Conservation (phyloP, 768 basidiomycete species). For the Leccinum sublutescens region DNA sequence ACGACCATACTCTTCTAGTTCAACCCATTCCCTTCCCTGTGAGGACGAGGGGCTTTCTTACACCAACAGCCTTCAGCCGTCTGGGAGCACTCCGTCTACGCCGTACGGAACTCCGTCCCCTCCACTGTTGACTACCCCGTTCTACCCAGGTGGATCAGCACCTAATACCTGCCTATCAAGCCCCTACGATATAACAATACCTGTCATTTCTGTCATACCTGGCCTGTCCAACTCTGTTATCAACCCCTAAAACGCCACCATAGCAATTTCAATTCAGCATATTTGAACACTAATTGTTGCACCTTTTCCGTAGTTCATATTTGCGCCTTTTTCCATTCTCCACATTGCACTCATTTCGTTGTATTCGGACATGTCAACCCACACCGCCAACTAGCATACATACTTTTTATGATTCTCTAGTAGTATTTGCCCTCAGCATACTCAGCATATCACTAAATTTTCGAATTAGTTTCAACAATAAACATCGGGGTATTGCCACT, state of each 20-base stretch:
- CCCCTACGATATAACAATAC: slow-evolving; percentile 8
- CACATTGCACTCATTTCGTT: slow-evolving; percentile 12
- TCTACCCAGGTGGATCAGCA: slow-evolving; percentile 25
- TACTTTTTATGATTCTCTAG: slow-evolving; percentile 19
- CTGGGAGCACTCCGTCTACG: slow-evolving; percentile 4
- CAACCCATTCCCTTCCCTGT: slow-evolving; percentile 17
- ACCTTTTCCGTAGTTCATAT: slow-evolving; percentile 25
- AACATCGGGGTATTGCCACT: slow-evolving; percentile 7
- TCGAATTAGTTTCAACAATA: slow-evolving; percentile 17
- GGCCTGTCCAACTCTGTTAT: slow-evolving; percentile 16
- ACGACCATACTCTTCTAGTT: slow-evolving; percentile 22
- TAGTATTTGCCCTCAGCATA: slow-evolving; percentile 14
- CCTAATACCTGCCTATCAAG: slow-evolving; percentile 6
- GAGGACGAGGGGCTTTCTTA: slow-evolving; percentile 13
- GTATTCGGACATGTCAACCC: slow-evolving; percentile 13
- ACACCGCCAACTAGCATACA: slow-evolving; percentile 13
- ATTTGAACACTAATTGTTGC: slow-evolving; percentile 3
- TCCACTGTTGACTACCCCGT: slow-evolving; percentile 30
- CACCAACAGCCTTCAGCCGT: slow-evolving; percentile 9
- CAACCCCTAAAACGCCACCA: slow-evolving; percentile 7
- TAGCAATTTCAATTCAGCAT: slow-evolving; percentile 6
- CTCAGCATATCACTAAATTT: slow-evolving; percentile 6
- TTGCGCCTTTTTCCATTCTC: slow-evolving; percentile 2
- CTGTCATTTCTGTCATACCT: slow-evolving; percentile 16
- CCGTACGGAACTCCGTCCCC: slow-evolving; percentile 23